These are phyloP conservation scores for Kockovaella imperatae DNA, from an alignment of 768 basidiomycete genomes.

Conservation along the genomic window DNA sequence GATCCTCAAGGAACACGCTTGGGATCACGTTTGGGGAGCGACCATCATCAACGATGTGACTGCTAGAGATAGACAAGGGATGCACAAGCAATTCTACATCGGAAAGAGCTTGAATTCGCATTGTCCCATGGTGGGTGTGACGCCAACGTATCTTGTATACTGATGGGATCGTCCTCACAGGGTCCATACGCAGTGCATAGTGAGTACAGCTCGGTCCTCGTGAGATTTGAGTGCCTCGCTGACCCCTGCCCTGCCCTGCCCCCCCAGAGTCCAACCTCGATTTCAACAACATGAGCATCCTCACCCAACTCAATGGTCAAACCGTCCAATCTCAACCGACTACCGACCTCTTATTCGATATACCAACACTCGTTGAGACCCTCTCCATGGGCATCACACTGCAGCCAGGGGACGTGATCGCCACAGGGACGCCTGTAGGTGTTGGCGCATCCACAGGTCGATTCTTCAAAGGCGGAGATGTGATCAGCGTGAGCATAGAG, in stretches of 20 bases:
- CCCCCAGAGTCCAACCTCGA: conserved; percentile 17
- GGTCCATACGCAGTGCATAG: conserved; percentile 26
- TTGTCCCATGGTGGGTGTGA: conserved; percentile 32
- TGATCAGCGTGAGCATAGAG: conserved; percentile 30
- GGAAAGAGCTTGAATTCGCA: conserved; percentile 38
- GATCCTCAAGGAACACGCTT: conserved; percentile 35
- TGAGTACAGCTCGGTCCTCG: conserved; percentile 2
- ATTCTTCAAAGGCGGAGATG: conserved; percentile 32
- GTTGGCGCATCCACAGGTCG: conserved; percentile 21
- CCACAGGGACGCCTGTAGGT: conserved; percentile 38
- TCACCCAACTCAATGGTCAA: conserved; percentile 30
- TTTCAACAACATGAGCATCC: conserved; percentile 21
- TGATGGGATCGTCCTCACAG: background rate
- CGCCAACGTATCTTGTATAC: background rate
- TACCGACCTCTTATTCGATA: conserved; percentile 36
- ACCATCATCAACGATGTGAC: conserved; percentile 29
- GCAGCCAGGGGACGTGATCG: conserved; percentile 35
- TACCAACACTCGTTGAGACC: conserved; percentile 37
- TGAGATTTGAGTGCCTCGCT: no score
- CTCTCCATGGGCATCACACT: conserved; percentile 31
- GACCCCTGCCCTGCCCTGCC: no score
- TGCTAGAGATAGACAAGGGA: conserved; percentile 37
- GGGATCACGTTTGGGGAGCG: conserved; percentile 38
- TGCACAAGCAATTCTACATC: conserved; percentile 41
- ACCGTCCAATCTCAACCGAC: conserved; percentile 26